Evolutionary conservation across 1,284 basidiomycete genomes (phyloP).

Genomic region (Anthracocystis panici-leucophaei): DNA sequence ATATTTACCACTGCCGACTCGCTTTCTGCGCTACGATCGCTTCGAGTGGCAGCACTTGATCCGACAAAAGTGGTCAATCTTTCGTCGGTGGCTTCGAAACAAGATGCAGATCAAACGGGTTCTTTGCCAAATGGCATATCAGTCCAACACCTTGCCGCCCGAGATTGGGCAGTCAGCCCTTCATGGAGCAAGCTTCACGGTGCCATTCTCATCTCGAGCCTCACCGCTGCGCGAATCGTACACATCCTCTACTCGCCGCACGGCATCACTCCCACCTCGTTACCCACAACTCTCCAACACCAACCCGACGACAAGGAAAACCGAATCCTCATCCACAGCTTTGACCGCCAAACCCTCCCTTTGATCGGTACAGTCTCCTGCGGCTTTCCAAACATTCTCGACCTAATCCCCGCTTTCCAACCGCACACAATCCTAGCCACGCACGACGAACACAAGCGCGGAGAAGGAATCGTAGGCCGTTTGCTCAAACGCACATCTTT

Average conservation of each 20-base stretch:
- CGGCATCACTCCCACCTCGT: constrained; percentile 33
- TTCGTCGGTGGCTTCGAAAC: constrained; percentile 8
- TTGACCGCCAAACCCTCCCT: constrained; percentile 43
- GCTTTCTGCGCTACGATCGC: constrained; percentile 17
- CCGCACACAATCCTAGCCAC: constrained; percentile 33
- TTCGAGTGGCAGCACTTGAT: constrained; percentile 15
- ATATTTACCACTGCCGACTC: constrained; percentile 43
- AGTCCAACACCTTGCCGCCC: constrained; percentile 29
- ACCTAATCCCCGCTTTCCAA: constrained; percentile 19
- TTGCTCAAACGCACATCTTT: constrained; percentile 19
- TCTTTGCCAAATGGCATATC: constrained; percentile 14
- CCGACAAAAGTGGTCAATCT: constrained; percentile 18
- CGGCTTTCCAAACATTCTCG: constrained; percentile 37
- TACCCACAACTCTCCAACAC: constrained; percentile 8
- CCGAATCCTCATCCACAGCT: constrained; percentile 41
- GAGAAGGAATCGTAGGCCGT: constrained; percentile 33
- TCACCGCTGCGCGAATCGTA: background rate
- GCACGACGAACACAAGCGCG: constrained; percentile 46
- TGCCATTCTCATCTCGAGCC: constrained; percentile 27
- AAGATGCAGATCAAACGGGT: constrained; percentile 10
- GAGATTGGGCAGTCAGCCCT: constrained; percentile 33
- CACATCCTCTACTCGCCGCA: constrained; percentile 45
- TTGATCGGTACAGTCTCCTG: constrained; percentile 37
- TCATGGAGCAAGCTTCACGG: constrained; percentile 42
- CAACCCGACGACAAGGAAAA: background rate